phyloP scores from a whole-genome alignment of 495 filamentous ascomycete genomes.

The Xylaria sp. region DNA sequence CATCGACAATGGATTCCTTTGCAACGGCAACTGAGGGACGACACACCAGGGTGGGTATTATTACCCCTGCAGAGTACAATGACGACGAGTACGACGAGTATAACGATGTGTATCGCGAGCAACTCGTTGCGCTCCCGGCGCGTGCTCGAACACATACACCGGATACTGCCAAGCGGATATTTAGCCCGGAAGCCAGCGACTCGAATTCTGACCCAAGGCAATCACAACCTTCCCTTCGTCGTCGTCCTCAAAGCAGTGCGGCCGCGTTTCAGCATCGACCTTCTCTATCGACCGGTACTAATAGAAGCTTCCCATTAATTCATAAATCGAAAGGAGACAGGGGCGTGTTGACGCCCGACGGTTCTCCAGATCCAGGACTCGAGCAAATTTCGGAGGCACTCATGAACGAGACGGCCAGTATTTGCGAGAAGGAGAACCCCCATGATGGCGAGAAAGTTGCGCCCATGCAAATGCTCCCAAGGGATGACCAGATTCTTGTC shows the following conservation, averaged over 20 bases:
- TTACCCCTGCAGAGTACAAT: conserved; percentile 5
- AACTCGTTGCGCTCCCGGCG: conserved; percentile 34
- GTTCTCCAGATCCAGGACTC: conserved; percentile 48
- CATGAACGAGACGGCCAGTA: conserved; percentile 48
- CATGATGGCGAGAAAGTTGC: conserved; percentile 33
- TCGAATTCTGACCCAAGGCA: conserved; percentile 38
- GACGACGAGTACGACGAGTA: conserved; percentile 21
- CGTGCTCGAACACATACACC: conserved; percentile 42
- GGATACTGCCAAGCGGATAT: conserved; percentile 38
- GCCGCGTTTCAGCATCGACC: conserved; percentile 51
- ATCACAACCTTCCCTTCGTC: conserved; percentile 35
- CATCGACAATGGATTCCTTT: conserved; percentile 81
- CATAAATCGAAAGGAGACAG: conserved; percentile 54
- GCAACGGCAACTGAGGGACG: conserved; percentile 79
- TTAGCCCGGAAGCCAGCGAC: conserved; percentile 44
- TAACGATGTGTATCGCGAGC: conserved; percentile 31
- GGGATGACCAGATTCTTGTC: conserved; percentile 77
- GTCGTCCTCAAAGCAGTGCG: conserved; percentile 48
- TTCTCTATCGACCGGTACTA: conserved; percentile 57
- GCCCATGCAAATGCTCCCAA: conserved; percentile 60
- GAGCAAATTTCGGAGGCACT: conserved; percentile 48
- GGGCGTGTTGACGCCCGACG: conserved; percentile 49
- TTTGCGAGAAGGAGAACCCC: conserved; percentile 32
- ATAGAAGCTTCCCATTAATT: conserved; percentile 60
- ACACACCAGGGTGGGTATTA: conserved; percentile 35